Evolutionary conservation across 352 stramenopile genomes (phyloP).

Genomic region (Phytophthora vignae): DNA sequence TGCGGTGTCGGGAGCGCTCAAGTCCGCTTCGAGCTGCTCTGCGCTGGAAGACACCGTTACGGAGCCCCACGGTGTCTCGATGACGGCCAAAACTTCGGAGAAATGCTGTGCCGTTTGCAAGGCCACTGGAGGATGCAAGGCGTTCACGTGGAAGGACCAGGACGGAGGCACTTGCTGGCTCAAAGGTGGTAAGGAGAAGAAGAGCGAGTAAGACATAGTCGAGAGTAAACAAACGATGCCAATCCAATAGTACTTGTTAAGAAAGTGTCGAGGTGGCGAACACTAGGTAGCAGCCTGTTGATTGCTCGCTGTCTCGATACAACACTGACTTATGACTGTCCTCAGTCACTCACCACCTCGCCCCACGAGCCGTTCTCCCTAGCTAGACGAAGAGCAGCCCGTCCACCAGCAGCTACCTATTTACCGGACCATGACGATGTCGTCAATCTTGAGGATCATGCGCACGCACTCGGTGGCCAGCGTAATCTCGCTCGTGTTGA

Average conservation of each 20-base stretch:
- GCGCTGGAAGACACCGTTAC: slow-evolving; percentile 28
- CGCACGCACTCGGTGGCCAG: slow-evolving; percentile 98
- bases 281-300: slow-evolving; percentile 8
- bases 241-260: slow-evolving; percentile 43
- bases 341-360: slow-evolving; percentile 18
- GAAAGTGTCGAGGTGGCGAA: slow-evolving; percentile 21
- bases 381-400: neutral
- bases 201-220: neutral
- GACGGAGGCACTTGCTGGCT: slow-evolving; percentile 64
- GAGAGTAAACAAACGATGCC: slow-evolving; percentile 20
- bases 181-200: slow-evolving; percentile 52
- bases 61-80: slow-evolving; percentile 32
- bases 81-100: slow-evolving; percentile 26
- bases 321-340: slow-evolving; percentile 1
- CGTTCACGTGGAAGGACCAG: slow-evolving; percentile 60
- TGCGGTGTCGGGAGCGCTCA: slow-evolving; percentile 28
- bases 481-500: slow-evolving; percentile 97
- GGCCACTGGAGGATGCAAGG: slow-evolving; percentile 41
- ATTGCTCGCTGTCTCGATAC: slow-evolving; percentile 13
- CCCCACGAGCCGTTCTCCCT: slow-evolving; percentile 2
- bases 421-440: slow-evolving; percentile 98
- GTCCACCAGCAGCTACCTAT: slow-evolving; percentile 31
- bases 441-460: slow-evolving; percentile 99
- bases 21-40: slow-evolving; percentile 19
- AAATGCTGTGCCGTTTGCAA: slow-evolving; percentile 48